Percentiles rank a stretch among this genome's conserved stretches.
Evolutionary conservation across 768 basidiomycete species (phyloP).

Genomic region (Collybia sordida): DNA sequence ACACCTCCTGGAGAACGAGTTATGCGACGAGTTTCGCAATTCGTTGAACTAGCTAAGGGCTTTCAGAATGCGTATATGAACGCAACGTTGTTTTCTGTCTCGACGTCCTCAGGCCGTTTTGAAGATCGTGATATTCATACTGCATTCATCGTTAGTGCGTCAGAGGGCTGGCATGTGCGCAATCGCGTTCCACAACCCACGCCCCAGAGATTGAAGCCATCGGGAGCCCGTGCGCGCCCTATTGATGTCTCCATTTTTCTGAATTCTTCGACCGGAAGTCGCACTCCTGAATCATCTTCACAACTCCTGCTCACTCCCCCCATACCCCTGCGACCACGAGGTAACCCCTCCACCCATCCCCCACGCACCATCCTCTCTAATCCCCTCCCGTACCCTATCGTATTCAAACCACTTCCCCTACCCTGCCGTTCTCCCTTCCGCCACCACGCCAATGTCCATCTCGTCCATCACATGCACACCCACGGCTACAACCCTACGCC

Average conservation of each 20-base stretch:
- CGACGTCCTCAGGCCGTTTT: constrained; percentile 23
- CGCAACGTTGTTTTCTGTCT: constrained; percentile 49
- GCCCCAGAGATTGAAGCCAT: constrained; percentile 25
- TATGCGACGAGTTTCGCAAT: constrained; percentile 28
- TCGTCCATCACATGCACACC: background rate
- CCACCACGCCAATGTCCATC: constrained; percentile 16
- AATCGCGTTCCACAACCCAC: background rate
- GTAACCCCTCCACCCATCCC: constrained; percentile 1
- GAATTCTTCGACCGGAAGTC: background rate
- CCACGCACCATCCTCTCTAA: constrained; percentile 29
- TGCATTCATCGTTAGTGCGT: background rate
- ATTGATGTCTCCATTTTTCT: constrained; percentile 44
- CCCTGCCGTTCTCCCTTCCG: constrained; percentile 43
- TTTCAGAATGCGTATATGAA: constrained; percentile 60
- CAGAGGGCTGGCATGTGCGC: background rate
- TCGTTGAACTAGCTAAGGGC: constrained; percentile 53
- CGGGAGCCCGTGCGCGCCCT: constrained; percentile 43
- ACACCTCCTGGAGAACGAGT: constrained; percentile 10
- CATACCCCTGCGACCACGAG: background rate
- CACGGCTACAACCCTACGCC: background rate
- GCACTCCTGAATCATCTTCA: background rate
- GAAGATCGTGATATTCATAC: constrained; percentile 15
- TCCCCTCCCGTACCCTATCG: constrained; percentile 29
- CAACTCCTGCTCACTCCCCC: background rate
- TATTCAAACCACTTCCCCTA: constrained; percentile 38